Evolutionary conservation across 768 basidiomycete species (phyloP), one percentile per base, ranked within the genome.

Genomic region (Tylopilus sp.): DNA sequence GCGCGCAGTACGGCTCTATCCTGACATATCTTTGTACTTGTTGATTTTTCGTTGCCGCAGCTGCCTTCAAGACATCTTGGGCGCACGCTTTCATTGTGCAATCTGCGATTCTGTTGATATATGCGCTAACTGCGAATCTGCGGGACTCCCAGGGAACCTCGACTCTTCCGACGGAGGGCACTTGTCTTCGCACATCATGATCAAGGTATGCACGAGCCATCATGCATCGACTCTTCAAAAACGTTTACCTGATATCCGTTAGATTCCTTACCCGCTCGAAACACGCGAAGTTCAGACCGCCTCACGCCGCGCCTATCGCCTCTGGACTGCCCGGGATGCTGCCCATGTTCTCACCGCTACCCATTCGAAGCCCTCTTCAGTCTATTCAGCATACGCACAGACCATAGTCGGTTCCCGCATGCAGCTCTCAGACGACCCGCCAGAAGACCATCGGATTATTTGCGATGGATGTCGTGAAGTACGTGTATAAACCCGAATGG

Each of bases 31-130:
- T 30, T 53, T 50, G 10, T 36, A 3, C 9, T 34, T n/a, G 26
- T 45, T 48, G 19, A 63, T 29, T 30, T 37, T 10, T 22, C 9
- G n/a, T 9, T 30, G 41, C 43, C 45, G 19, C 61, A 94, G 94
- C 61, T 98, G 94, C 66, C 72, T 89, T 53, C 84, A 86, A 58
- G 92, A 93, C 58, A 95, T 98, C 57, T 80, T 95, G 24, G 95
- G 95, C 17, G 91, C 93, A 16, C 81, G 91, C 5, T 97, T 93
- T 71, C 95, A 93, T 62, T 98, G 95, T 62, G 89, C 90, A 11
- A 84, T 91, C 21, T 98, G 95, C 65, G 82, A 87, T 36, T 81
- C 84, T 9, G 79, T 92, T 36, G 90, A 93, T 61, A 92, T 93
- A 30, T 93, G 92, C 60, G 80, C 86, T 17, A 89, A 91, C 58